Conservation (phyloP, 176 grass and related monocot species). For the Avena sativa region DNA sequence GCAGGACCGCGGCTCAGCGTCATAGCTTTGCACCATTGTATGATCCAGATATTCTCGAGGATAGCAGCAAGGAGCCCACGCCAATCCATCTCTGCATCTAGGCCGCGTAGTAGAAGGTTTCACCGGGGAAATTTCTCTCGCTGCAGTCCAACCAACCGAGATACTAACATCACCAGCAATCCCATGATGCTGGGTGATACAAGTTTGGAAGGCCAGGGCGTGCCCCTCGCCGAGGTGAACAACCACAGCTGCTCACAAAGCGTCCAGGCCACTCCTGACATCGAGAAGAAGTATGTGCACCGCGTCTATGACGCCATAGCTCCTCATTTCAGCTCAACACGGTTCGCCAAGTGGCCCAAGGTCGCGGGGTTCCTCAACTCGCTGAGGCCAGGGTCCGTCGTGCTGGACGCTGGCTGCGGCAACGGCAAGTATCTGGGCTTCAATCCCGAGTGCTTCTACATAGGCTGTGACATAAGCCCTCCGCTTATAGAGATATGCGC, state of each 20-base stretch:
- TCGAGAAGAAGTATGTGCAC: slow-evolving; percentile 91
- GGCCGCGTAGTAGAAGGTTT: neutral
- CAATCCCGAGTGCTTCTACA: slow-evolving; percentile 79
- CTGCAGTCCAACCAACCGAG: neutral
- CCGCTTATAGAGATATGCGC: slow-evolving; percentile 76
- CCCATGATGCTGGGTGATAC: slow-evolving; percentile 31
- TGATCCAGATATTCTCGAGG: slow-evolving; percentile 48
- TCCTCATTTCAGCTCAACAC: slow-evolving; percentile 90
- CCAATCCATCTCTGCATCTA: neutral
- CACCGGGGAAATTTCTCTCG: neutral
- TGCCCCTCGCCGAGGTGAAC: neutral
- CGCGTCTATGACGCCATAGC: slow-evolving; percentile 90
- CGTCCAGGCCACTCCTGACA: slow-evolving; percentile 79
- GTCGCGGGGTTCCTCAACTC: slow-evolving; percentile 83
- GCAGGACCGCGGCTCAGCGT: neutral
- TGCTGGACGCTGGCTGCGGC: slow-evolving; percentile 94
- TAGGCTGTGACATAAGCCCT: slow-evolving; percentile 92
- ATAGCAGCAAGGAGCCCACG: slow-evolving; percentile 19
- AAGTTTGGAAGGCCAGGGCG: neutral
- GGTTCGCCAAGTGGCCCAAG: slow-evolving; percentile 98
- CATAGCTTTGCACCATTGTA: neutral
- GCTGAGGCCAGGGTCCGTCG: slow-evolving; percentile 61
- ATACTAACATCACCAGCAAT: neutral
- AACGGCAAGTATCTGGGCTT: slow-evolving; percentile 93
- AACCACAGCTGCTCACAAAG: slow-evolving; percentile 35